Conservation (phyloP, 208 protist genomes). For the Leishmania aethiopica region DNA sequence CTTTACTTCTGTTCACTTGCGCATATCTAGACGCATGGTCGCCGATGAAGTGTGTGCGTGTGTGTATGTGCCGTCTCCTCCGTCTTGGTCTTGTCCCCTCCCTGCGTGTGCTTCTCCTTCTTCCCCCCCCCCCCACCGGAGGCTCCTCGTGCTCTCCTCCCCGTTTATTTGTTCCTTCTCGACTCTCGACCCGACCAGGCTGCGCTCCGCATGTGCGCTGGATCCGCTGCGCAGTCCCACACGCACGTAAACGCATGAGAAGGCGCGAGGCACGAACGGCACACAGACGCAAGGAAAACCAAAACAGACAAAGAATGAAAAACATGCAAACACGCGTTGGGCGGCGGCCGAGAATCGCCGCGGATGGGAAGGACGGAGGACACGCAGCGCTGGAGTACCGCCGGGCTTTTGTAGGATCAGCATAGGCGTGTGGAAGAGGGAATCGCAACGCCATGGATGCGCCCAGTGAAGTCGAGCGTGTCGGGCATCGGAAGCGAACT, state of each 20-base stretch:
- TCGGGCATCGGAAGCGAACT: not conserved
- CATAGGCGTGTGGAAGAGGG: not conserved
- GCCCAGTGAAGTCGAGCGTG: not conserved
- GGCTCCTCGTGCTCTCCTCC: not conserved
- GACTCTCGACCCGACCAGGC: not conserved
- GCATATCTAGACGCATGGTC: not conserved
- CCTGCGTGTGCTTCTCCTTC: not conserved
- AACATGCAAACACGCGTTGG: not conserved
- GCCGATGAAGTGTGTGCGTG: not conserved
- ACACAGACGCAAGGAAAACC: too few species aligned
- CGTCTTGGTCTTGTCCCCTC: not conserved
- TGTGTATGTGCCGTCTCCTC: not conserved
- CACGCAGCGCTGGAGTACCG: not conserved
- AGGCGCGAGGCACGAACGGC: not conserved
- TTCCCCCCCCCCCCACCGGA: not conserved
- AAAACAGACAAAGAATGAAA: too few species aligned
- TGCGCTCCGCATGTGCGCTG: not conserved
- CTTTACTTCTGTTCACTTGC: not conserved
- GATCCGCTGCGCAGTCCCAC: not conserved
- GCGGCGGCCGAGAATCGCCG: not conserved
- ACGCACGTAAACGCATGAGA: not conserved
- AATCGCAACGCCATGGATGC: not conserved
- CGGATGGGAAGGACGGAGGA: not conserved
- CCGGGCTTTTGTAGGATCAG: not conserved
- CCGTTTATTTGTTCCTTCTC: not conserved